Base-by-base conservation (phyloP, 495 filamentous ascomycete genomes). In the Xylaria nigripes region DNA sequence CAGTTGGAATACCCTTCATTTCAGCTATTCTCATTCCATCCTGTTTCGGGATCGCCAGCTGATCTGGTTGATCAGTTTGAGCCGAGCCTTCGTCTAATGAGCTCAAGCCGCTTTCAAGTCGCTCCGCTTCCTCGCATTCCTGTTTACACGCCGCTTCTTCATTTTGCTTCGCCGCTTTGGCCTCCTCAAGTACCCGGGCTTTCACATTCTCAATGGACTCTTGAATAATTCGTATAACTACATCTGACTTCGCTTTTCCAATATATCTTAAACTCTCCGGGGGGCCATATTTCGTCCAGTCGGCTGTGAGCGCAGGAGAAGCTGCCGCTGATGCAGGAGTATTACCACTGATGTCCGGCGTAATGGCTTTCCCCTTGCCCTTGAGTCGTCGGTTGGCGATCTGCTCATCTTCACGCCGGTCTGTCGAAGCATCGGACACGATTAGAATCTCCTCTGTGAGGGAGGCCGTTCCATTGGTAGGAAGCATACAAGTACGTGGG, bases 271-370 rank as follows among this genome's bases (percentile, higher is more conserved):
- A 58, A 0, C 54, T 61, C 19, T 55, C 55, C 0, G 70, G 70
- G 6, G 69, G 69, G 5, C 66, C 64, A 48, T 69, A 73, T 16
- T 61, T 49, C 4, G 55, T 66, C 58, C 69, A 68, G 54, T 71
- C 67, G 48, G 64, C 59, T 25, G 49, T 51, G 9, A 34, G 10
- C 29, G 46, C 43, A 5, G 29, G 43, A 15, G 36, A 43, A 6
- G 25, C 18, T 19, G 21, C 24, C 8, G 47, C 32, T 8, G 27
- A 24, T 6, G 42, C 19, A 1, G 30, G 9, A 0, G 25, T 29
- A 4, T 27, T 23, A 6, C 43, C 19, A 23, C 19, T 48, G 5
- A 32, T 29, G 23, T 29, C 45, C 23, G 3, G 15, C 22, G 44
- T 32, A 29, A 36, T 15, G 19, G 58, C 61, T 27, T 66, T 66